Percentiles rank a stretch among this genome's conserved stretches.
Evolutionary conservation across 495 filamentous ascomycete genomes (phyloP).

Genomic region (Tuber aestivum): DNA sequence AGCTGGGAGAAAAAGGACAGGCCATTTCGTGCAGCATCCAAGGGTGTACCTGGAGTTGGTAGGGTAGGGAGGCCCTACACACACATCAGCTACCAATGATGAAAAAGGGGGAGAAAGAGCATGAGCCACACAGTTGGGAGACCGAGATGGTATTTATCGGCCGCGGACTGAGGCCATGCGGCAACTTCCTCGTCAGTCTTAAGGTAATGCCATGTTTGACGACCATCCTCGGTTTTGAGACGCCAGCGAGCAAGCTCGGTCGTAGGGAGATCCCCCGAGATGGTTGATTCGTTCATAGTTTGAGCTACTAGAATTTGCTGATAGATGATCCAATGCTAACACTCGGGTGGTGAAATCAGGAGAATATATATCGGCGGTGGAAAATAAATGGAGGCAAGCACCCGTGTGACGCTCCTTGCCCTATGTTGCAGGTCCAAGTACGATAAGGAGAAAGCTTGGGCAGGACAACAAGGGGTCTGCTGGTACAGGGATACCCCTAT

Average conservation of each 20-base stretch:
- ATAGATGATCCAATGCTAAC: background rate
- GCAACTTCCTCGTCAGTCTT: constrained; percentile 66
- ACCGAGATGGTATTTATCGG: constrained; percentile 80
- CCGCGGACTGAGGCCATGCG: constrained; percentile 75
- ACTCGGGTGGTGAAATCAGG: background rate
- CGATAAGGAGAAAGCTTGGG: background rate
- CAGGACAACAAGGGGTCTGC: background rate
- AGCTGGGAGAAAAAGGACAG: constrained; percentile 84
- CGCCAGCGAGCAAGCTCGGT: constrained; percentile 84
- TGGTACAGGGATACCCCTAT: background rate
- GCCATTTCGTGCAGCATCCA: constrained; percentile 73
- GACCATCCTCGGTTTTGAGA: constrained; percentile 69
- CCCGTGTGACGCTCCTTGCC: background rate
- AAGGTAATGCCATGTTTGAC: constrained; percentile 92
- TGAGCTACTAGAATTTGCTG: background rate
- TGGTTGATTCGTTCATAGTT: constrained; percentile 18
- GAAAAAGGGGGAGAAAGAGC: background rate
- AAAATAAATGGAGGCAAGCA: background rate
- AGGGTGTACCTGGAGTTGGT: constrained; percentile 62
- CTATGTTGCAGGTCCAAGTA: background rate
- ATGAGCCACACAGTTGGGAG: constrained; percentile 55
- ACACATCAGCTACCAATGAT: constrained; percentile 8
- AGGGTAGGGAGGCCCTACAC: constrained; percentile 65
- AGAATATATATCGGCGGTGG: background rate
- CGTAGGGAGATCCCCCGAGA: constrained; percentile 18